Evolutionary conservation across 306 rosid species (phyloP).

Genomic region (Luffa aegyptiaca): DNA sequence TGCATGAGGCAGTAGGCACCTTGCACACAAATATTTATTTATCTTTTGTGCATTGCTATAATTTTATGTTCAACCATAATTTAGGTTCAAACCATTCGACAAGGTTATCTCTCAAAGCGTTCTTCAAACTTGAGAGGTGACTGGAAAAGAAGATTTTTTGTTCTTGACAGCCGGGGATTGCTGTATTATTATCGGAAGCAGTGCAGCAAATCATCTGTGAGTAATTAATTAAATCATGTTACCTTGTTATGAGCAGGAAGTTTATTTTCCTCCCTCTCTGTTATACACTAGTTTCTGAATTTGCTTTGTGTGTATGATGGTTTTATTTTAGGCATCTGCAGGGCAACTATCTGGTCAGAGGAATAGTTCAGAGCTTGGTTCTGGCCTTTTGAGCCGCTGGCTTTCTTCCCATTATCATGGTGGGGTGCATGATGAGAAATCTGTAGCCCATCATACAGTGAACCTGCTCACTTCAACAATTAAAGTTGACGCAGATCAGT

Average conservation of each 20-base stretch:
- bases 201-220: conserved; percentile 82
- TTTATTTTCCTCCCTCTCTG: not conserved
- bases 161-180: conserved; percentile 98
- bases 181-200: conserved; percentile 96
- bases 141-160: conserved; percentile 99
- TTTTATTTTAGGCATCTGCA: conserved; percentile 54
- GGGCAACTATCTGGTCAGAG: conserved; percentile 85
- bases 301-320: conserved; percentile 17
- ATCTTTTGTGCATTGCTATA: not conserved
- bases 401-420: conserved; percentile 95
- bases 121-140: conserved; percentile 96
- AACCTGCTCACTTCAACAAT: conserved; percentile 96
- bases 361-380: conserved; percentile 98
- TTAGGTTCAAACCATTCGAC: conserved; percentile 98
- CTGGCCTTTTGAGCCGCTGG: conserved; percentile 98
- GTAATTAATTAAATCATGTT: conserved; percentile 28
- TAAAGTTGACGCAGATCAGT: conserved; percentile 98
- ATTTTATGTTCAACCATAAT: not conserved
- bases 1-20: not conserved
- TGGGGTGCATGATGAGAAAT: conserved; percentile 98
- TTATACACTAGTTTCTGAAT: conserved; percentile 11
- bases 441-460: conserved; percentile 98
- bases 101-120: conserved; percentile 98
- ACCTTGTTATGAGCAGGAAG: conserved; percentile 11
- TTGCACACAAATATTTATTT: not conserved